Percentiles rank a stretch among this genome's conserved stretches.
Evolutionary conservation across 352 stramenopile genomes (phyloP).

Genomic region (Pythium scleroteichum): DNA sequence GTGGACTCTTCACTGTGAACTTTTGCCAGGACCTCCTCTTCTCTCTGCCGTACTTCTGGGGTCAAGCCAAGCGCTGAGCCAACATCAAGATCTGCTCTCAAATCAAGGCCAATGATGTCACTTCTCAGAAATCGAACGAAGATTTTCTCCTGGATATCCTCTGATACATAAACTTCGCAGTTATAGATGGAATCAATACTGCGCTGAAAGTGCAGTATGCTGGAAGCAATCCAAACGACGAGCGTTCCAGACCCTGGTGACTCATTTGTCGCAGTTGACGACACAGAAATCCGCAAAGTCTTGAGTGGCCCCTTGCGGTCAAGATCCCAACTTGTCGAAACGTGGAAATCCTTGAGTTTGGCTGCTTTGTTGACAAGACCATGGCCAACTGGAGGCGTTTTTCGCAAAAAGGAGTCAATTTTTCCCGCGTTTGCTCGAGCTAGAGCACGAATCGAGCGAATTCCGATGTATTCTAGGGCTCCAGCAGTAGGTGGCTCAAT

Average conservation of each 20-base stretch:
- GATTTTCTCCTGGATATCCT: slow-evolving; percentile 14
- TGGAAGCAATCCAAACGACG: slow-evolving; percentile 2
- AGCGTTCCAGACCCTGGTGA: slow-evolving; percentile 11
- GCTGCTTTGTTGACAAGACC: slow-evolving; percentile 20
- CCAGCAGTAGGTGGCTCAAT: slow-evolving; percentile 20
- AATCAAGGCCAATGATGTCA: slow-evolving; percentile 29
- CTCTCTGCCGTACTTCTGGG: background rate
- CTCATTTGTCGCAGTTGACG: background rate
- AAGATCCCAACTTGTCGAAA: slow-evolving; percentile 7
- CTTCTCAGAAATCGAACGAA: slow-evolving; percentile 32
- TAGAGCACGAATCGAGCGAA: slow-evolving; percentile 32
- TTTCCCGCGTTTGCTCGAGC: slow-evolving; percentile 16
- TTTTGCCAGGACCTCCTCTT: background rate
- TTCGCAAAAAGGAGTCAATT: slow-evolving; percentile 27
- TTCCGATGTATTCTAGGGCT: slow-evolving; percentile 34
- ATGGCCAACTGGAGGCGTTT: slow-evolving; percentile 20
- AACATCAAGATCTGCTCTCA: slow-evolving; percentile 23
- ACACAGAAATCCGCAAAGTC: slow-evolving; percentile 10
- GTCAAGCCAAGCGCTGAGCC: background rate
- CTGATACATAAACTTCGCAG: background rate
- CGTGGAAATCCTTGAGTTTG: slow-evolving; percentile 25
- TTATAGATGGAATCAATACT: slow-evolving; percentile 3
- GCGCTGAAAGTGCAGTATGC: slow-evolving; percentile 24
- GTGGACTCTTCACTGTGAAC: background rate
- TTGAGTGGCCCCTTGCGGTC: background rate